These are phyloP conservation scores for Moesziomyces antarcticus DNA, from an alignment of 1,284 basidiomycete species.

Conservation along the genomic window DNA sequence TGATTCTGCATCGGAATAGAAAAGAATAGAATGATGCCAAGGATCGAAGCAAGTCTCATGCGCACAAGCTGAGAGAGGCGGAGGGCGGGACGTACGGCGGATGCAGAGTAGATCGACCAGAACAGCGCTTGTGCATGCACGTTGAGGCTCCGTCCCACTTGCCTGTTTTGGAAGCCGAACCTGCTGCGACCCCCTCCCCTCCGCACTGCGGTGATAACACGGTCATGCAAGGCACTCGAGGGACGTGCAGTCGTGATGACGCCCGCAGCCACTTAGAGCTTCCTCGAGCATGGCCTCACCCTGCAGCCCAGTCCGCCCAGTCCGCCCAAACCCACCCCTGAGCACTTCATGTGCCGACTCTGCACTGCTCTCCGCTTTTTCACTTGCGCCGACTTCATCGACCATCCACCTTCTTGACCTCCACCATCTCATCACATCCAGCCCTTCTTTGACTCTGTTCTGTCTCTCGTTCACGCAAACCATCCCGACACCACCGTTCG, in stretches of 20 bases:
- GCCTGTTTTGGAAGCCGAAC: slow-evolving; percentile 15
- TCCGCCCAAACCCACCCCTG: too few species aligned
- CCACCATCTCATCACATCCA: not conserved
- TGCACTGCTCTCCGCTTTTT: slow-evolving; percentile 4
- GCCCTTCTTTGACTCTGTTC: too few species aligned
- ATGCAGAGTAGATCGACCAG: slow-evolving; percentile 38
- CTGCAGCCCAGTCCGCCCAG: too few species aligned
- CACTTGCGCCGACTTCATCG: not conserved
- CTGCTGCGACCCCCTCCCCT: too few species aligned
- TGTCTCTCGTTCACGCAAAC: not conserved
- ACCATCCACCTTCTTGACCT: not conserved
- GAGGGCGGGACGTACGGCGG: not conserved
- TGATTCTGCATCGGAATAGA: too few species aligned
- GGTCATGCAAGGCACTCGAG: not conserved
- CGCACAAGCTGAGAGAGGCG: too few species aligned
- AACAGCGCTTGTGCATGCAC: slow-evolving; percentile 34
- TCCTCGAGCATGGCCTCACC: not conserved
- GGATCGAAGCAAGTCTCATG: too few species aligned
- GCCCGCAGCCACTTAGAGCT: not conserved
- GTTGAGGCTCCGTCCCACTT: slow-evolving; percentile 19
- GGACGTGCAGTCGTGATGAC: not conserved
- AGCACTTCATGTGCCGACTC: not conserved
- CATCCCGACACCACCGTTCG: not conserved
- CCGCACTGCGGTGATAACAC: not conserved
- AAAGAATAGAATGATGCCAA: too few species aligned